phyloP scores from a whole-genome alignment of 179 eudicot species.

The Silene coronaria region DNA sequence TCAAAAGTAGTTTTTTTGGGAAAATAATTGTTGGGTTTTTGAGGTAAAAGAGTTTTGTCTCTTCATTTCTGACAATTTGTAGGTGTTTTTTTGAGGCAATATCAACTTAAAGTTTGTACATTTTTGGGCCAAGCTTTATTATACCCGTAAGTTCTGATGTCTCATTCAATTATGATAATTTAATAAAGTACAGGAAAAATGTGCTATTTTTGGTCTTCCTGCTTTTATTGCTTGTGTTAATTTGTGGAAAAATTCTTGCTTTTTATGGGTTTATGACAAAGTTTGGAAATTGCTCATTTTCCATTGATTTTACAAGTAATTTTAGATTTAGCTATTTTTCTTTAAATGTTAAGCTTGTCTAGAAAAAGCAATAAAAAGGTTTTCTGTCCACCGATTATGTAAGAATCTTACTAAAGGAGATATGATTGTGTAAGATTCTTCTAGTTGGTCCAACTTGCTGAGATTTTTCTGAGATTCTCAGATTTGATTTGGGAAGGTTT shows the following conservation, averaged over 20 bases:
- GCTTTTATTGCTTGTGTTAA: background rate
- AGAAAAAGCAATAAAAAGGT: constrained; percentile 5
- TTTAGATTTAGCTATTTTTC: constrained; percentile 10
- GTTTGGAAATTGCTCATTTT: background rate
- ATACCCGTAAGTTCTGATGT: constrained; percentile 7
- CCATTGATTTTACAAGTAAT: background rate
- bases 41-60: background rate
- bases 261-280: background rate
- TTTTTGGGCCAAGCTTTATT: background rate
- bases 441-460: constrained; percentile 25
- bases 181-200: constrained; percentile 3
- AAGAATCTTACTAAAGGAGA: constrained; percentile 20
- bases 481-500: constrained; percentile 16
- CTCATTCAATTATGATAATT: background rate
- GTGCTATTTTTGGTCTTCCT: background rate
- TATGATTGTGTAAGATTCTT: constrained; percentile 19
- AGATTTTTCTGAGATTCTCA: constrained; percentile 14
- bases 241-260: background rate
- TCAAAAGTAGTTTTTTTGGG: constrained; percentile 12
- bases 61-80: constrained; percentile 22
- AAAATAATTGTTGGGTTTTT: constrained; percentile 21
- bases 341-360: constrained; percentile 21
- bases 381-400: constrained; percentile 16
- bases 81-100: constrained; percentile 18
- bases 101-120: constrained; percentile 9